Conservation (phyloP, 495 filamentous ascomycete species). For the Bacidia rubella region DNA sequence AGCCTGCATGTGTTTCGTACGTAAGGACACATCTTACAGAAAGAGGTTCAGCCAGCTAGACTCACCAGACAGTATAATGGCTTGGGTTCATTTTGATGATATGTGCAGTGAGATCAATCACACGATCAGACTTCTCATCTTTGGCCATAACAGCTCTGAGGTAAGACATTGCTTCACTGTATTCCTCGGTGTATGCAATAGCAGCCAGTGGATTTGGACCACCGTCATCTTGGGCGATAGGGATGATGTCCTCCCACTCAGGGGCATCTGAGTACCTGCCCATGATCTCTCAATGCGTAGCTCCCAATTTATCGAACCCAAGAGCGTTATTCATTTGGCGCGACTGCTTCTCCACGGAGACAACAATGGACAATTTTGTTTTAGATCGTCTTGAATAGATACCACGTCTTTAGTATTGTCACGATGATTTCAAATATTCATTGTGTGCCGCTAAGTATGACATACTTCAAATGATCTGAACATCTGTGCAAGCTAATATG, state of each 20-base stretch:
- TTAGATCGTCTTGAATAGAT: too few species aligned
- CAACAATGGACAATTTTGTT: too few species aligned
- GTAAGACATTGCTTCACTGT: conserved; percentile 78
- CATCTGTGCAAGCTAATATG: too few species aligned
- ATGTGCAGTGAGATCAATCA: conserved; percentile 69
- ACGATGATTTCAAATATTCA: too few species aligned
- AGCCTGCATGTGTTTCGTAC: conserved; percentile 36
- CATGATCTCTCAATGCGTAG: conserved; percentile 6
- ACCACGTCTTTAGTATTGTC: too few species aligned
- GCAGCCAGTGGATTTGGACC: conserved; percentile 57
- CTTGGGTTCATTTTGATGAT: conserved; percentile 88
- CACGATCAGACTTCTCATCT: conserved; percentile 70
- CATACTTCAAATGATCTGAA: too few species aligned
- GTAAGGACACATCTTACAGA: conserved; percentile 3
- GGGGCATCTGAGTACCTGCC: conserved; percentile 52
- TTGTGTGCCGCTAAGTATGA: too few species aligned
- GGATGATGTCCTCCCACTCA: conserved; percentile 69
- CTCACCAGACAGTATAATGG: conserved; percentile 91
- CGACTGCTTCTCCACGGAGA: too few species aligned
- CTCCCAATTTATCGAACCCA: neutral
- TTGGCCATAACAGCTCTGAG: conserved; percentile 83
- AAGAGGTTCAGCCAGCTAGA: conserved; percentile 1
- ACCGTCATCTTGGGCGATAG: conserved; percentile 75
- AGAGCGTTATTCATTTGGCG: too few species aligned
- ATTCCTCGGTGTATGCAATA: conserved; percentile 77